phyloP scores from a whole-genome alignment of 1,139 yeast species.

The Taphrina betulina region DNA sequence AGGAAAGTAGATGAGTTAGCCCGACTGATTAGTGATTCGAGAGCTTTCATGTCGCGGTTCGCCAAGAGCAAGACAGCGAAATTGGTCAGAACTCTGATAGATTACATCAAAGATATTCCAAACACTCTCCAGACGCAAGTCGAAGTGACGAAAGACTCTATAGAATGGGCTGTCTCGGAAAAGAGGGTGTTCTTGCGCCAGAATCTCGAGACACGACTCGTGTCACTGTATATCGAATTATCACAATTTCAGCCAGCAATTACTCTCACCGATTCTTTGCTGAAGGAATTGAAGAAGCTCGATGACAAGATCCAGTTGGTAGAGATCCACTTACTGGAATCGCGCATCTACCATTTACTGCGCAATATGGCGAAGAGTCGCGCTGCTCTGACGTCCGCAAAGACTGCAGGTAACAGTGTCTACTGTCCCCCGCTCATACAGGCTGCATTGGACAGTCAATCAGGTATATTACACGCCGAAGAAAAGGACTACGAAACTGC shows the following conservation, averaged over 20 bases:
- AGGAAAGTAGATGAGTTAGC: conserved; percentile 52
- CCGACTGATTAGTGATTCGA: conserved; percentile 65
- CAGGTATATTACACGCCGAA: conserved; percentile 94
- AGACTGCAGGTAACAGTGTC: conserved; percentile 93
- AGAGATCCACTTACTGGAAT: conserved; percentile 89
- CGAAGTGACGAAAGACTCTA: conserved; percentile 69
- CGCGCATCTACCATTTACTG: conserved; percentile 85
- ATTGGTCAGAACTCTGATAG: conserved; percentile 63
- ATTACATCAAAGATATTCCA: conserved; percentile 68
- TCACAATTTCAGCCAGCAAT: conserved; percentile 69
- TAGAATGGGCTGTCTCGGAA: conserved; percentile 81
- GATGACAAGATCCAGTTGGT: conserved; percentile 95
- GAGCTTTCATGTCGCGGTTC: conserved; percentile 64
- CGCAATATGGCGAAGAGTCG: conserved; percentile 89
- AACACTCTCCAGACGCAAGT: conserved; percentile 71
- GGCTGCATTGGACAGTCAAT: conserved; percentile 92
- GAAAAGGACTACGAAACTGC: conserved; percentile 97
- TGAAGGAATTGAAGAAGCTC: conserved; percentile 82
- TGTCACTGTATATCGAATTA: conserved; percentile 68
- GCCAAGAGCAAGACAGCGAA: conserved; percentile 96
- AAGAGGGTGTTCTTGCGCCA: conserved; percentile 88
- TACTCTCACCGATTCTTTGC: conserved; percentile 64
- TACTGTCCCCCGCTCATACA: conserved; percentile 93
- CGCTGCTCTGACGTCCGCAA: conserved; percentile 90
- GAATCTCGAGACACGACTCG: conserved; percentile 77